Percentiles rank a stretch among this genome's conserved stretches.
Conservation (phyloP, 2,329 filamentous ascomycete genomes). For the Scortechinia acanthostroma region DNA sequence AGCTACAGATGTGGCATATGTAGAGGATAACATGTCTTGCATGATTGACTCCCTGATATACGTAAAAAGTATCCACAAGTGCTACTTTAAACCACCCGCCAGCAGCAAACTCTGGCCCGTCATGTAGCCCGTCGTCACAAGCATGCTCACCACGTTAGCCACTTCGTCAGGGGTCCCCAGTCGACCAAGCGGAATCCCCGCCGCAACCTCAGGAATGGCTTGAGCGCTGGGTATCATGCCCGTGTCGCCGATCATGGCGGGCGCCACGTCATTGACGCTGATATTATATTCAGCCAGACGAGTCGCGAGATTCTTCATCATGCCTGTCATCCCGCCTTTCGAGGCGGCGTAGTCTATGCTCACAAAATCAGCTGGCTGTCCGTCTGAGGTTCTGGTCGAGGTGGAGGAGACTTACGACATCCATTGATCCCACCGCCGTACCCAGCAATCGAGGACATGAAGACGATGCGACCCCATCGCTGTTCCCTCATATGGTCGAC, state of each 20-base stretch:
- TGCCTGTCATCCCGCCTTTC: conserved; percentile 13
- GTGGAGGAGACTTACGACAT: conserved; percentile 24
- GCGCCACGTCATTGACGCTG: conserved; percentile 22
- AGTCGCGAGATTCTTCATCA: conserved; percentile 22
- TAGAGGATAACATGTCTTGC: too few species aligned
- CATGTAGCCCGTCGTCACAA: conserved; percentile 17
- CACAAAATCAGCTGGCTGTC: too few species aligned
- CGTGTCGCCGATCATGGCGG: conserved; percentile 24
- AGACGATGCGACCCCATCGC: conserved; percentile 18
- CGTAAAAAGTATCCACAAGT: too few species aligned
- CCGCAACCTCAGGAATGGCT: conserved; percentile 19
- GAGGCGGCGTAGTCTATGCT: not conserved
- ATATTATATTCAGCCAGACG: conserved; percentile 19
- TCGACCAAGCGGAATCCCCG: conserved; percentile 20
- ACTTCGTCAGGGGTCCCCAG: conserved; percentile 23
- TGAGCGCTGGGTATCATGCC: conserved; percentile 23
- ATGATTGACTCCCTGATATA: too few species aligned
- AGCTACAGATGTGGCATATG: too few species aligned
- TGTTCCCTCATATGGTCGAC: conserved; percentile 18
- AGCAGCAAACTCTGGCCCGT: conserved; percentile 16
- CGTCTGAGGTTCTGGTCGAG: not conserved
- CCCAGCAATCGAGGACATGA: conserved; percentile 22
- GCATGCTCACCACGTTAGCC: conserved; percentile 19
- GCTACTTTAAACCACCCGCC: conserved; percentile 13
- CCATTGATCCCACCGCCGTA: conserved; percentile 21